Evolutionary conservation across 1,284 basidiomycete species (phyloP), one percentile per base, ranked within the genome.

Genomic region (Trichosporon faecale): DNA sequence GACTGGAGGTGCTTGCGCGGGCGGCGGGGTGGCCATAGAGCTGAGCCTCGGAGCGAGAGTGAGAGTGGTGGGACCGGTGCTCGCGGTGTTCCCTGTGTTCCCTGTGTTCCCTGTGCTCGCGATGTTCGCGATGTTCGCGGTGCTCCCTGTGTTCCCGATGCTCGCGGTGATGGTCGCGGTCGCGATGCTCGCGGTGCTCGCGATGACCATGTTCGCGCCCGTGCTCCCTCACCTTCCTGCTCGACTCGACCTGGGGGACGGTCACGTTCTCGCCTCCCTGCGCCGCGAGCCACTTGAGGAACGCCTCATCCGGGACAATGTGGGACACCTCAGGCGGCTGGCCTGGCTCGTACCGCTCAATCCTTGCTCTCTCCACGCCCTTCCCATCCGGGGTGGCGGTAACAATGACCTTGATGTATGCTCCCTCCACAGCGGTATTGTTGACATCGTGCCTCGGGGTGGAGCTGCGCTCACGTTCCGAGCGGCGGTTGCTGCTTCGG

Each of bases 391-490:
- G 27, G 12, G 27, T 61, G 6, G 27, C 27, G 14, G 57, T 61
- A 7, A 61, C 57, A n/a, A 61, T 61, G 57, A 61, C 57, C 57
- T 61, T 61, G 57, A 61, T 61, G 57, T 31, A 61, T 31, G 57
- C 57, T 18, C 57, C 57, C 16, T 31, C 27, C 18, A 23, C 5
- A 23, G 18, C 6, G 49, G 8, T 55, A 16, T 60, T 60, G 27
- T 60, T 60, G 35, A 33, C 31, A 33, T 37, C 35, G 35, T 37
- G 35, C 35, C 35, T 37, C 35, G 35, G 35, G 35, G 49, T 27
- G 21, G 49, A 25, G 49, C 52, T 7, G 12, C 25, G 35, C 11
- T 37, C 35, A 14, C 35, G 35, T 37, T 37, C 25, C 9, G 57
- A 31, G 29, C 57, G 55, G 9, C 55, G 57, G 7, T 61, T 31